Percentiles rank a stretch among this genome's conserved stretches.
Evolutionary conservation across 176 grass and related monocot species (phyloP).

Genomic region (Musa schizocarpa): DNA sequence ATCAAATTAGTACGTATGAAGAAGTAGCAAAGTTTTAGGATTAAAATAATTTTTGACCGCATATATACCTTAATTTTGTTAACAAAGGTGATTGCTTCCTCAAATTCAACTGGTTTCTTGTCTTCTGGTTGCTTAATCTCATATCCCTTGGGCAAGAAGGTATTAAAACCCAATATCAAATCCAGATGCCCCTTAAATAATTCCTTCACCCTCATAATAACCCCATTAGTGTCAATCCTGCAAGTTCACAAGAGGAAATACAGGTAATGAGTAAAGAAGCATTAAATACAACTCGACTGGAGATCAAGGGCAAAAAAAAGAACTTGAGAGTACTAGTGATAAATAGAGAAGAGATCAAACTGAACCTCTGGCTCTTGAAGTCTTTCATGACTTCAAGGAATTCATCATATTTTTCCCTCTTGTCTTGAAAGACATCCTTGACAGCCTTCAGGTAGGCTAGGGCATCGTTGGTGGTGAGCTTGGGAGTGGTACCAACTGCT

Average conservation of each 20-base stretch:
- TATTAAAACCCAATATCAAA: slow-evolving; percentile 89
- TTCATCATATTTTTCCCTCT: slow-evolving; percentile 91
- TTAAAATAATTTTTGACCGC: not conserved
- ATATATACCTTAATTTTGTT: slow-evolving; percentile 89
- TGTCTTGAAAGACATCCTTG: slow-evolving; percentile 97
- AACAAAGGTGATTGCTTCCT: slow-evolving; percentile 94
- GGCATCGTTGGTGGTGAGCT: slow-evolving; percentile 87
- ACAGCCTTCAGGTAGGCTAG: slow-evolving; percentile 87
- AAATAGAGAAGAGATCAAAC: not conserved
- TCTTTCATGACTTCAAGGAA: slow-evolving; percentile 99
- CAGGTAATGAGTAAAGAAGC: no score
- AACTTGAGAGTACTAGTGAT: not conserved
- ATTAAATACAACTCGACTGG: not conserved
- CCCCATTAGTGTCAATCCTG: slow-evolving; percentile 93
- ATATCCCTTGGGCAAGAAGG: slow-evolving; percentile 95
- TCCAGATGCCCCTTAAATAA: slow-evolving; percentile 88
- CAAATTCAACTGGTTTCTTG: slow-evolving; percentile 98
- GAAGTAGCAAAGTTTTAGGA: not conserved
- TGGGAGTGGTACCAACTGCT: slow-evolving; percentile 28
- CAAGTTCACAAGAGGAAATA: not conserved
- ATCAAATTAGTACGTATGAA: not conserved
- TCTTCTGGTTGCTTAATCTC: slow-evolving; percentile 94
- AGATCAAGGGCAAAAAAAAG: not conserved
- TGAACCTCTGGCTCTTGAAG: slow-evolving; percentile 98
- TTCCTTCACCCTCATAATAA: slow-evolving; percentile 87